Conservation (phyloP, 192 early-diverging fungal species). For the Phlyctochytrium bullatum region DNA sequence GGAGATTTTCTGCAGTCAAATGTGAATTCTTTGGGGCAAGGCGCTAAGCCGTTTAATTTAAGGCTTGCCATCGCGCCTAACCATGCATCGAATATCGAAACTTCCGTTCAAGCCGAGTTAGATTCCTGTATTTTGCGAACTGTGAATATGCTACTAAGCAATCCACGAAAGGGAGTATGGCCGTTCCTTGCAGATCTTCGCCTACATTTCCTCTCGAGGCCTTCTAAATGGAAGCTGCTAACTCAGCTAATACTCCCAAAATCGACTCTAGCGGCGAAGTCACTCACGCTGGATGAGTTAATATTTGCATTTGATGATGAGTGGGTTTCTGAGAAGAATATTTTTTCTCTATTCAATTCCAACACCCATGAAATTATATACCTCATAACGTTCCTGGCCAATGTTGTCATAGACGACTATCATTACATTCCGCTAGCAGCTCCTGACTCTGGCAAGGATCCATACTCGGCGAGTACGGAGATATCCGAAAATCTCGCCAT, state of each 20-base stretch:
- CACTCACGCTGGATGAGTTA: neutral
- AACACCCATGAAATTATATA: neutral
- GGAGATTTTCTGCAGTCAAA: neutral
- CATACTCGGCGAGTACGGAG: neutral
- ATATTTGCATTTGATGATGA: neutral
- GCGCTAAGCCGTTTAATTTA: neutral
- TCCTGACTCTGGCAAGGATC: neutral
- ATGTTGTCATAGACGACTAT: neutral
- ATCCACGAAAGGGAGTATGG: constrained; percentile 23
- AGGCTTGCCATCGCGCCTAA: neutral
- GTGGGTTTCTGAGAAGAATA: neutral
- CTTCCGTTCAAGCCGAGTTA: constrained; percentile 25
- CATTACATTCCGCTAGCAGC: neutral
- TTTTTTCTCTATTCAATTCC: neutral
- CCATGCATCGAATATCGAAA: constrained; percentile 4
- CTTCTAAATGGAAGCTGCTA: neutral
- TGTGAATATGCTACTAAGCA: constrained; percentile 16
- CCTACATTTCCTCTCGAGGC: constrained; percentile 9
- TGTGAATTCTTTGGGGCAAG: neutral
- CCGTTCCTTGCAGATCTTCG: constrained; percentile 18
- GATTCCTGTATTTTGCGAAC: constrained; percentile 26
- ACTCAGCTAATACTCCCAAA: neutral
- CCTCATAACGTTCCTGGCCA: neutral
- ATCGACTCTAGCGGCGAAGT: neutral
- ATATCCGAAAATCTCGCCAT: neutral